Conservation (phyloP, 139 green algal species). For the Volvox reticuliferus region DNA sequence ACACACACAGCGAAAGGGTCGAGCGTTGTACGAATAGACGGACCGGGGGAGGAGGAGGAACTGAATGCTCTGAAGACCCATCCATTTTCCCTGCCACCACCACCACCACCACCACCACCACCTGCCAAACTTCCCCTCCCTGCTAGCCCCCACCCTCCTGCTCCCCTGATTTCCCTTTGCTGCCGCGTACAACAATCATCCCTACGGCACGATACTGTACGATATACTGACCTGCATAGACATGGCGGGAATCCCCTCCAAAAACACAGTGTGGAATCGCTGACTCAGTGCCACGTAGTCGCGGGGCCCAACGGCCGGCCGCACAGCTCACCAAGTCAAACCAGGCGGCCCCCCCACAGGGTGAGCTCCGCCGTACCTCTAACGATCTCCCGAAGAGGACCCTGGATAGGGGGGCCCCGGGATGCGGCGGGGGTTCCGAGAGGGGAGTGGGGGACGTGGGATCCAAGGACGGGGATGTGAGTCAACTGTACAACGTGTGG, state of each 20-base stretch:
- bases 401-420: background rate
- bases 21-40: too few relatives aligned
- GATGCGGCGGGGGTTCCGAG: background rate
- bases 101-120: background rate
- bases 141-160: background rate
- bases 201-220: background rate
- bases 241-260: slow-evolving; percentile 81
- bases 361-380: slow-evolving; percentile 48
- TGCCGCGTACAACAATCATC: too few relatives aligned
- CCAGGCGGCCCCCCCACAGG: slow-evolving; percentile 63
- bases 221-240: slow-evolving; percentile 64
- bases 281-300: slow-evolving; percentile 88
- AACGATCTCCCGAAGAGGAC: slow-evolving; percentile 85
- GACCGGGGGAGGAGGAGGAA: too few relatives aligned
- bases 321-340: slow-evolving; percentile 79
- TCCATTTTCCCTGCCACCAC: background rate
- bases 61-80: too few relatives aligned
- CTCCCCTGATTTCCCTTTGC: background rate
- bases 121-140: background rate
- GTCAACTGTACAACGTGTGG: background rate
- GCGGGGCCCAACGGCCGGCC: slow-evolving; percentile 68
- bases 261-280: slow-evolving; percentile 83
- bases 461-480: background rate
- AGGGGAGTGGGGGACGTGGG: background rate
- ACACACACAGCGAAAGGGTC: too few relatives aligned